Base-by-base conservation (phyloP, 2,329 filamentous ascomycete species). In the Chaetoscypha palmicola region DNA sequence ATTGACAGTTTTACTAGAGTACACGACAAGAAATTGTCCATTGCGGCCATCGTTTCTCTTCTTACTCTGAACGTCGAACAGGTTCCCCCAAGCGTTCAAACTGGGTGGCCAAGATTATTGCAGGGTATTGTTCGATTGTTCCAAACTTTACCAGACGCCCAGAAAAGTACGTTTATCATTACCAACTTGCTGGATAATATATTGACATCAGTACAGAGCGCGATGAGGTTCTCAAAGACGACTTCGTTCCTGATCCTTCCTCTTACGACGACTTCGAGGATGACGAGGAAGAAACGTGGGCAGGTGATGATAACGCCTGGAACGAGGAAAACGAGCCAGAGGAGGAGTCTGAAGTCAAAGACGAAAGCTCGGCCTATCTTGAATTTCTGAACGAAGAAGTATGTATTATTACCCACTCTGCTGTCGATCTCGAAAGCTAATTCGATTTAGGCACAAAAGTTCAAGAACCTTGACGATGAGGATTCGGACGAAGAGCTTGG, bases 11-110 rank as follows among this genome's bases (percentile, higher is more conserved):
- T 98, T 69, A 86, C 80, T 41, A 79, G 92, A 32, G 92, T 98
- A 2, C 92, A 98, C 63, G 92, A 98, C 71, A 98, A 98, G 77
- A 98, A 96, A 73, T 74, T 98, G 20, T 96, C 88, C 50, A 96
- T 98, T 57, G 86, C 90, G 14, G 91, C 90, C 36, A 97, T 98
- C 56, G 83, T 86, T 47, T 77, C 88, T 4, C 77, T 98, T 9
- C 77, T 98, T 40, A 86, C 81, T 35, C 68, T 98, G 46, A 79
- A 77, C 49, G 81, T 82, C 9, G 81, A 86, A 41, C 84, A 94
- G 59, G 85, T 98, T 5, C 92, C 92, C 1, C 71, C 77, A n/a
- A 97, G 90, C 60, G 86, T 98, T 21, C 89, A 94, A 53, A 86
- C 89, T 53, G 92, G 92, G 42, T 98, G 92, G 92, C 91, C 91